These are phyloP conservation scores for Russula sp. DNA, from an alignment of 768 basidiomycete species.

Conservation along the genomic window DNA sequence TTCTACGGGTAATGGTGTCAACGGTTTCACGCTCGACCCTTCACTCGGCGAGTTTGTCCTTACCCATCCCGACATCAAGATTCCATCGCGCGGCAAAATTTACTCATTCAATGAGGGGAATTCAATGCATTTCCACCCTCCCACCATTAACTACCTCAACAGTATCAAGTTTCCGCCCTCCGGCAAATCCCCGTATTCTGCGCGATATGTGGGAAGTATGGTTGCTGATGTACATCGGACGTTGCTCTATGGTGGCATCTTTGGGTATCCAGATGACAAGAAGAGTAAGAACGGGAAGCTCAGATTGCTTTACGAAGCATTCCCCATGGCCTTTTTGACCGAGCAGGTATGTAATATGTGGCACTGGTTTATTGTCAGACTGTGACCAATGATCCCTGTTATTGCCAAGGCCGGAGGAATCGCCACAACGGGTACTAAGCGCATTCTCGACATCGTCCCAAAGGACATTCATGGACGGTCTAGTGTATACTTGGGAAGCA, in stretches of 20 bases:
- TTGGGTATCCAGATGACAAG: conserved; percentile 97
- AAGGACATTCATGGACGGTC: conserved; percentile 88
- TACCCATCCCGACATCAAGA: conserved; percentile 95
- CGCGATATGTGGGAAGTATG: conserved; percentile 97
- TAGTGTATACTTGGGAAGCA: conserved; percentile 89
- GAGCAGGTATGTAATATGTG: conserved; percentile 63
- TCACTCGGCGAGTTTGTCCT: conserved; percentile 97
- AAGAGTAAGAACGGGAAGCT: conserved; percentile 96
- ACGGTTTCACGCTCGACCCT: conserved; percentile 96
- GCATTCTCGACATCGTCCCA: conserved; percentile 89
- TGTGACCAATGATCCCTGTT: conserved; percentile 28
- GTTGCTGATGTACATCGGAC: conserved; percentile 98
- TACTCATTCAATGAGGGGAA: conserved; percentile 99
- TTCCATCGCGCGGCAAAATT: conserved; percentile 94
- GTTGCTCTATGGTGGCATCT: conserved; percentile 95
- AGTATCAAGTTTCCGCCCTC: conserved; percentile 86
- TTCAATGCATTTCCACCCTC: conserved; percentile 87
- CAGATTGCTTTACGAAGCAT: conserved; percentile 92
- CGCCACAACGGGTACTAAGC: conserved; percentile 91
- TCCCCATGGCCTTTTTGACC: conserved; percentile 94
- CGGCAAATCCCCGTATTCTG: conserved; percentile 82
- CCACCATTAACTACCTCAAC: conserved; percentile 76
- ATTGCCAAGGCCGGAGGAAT: conserved; percentile 81
- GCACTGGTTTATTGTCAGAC: conserved; percentile 14
- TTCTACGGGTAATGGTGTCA: conserved; percentile 92